A percentile compares a stretch with the other conserved stretches of the same genome.
Evolutionary conservation across 1,284 basidiomycete species (phyloP).

Genomic region (Stygiomarasmius scandens): DNA sequence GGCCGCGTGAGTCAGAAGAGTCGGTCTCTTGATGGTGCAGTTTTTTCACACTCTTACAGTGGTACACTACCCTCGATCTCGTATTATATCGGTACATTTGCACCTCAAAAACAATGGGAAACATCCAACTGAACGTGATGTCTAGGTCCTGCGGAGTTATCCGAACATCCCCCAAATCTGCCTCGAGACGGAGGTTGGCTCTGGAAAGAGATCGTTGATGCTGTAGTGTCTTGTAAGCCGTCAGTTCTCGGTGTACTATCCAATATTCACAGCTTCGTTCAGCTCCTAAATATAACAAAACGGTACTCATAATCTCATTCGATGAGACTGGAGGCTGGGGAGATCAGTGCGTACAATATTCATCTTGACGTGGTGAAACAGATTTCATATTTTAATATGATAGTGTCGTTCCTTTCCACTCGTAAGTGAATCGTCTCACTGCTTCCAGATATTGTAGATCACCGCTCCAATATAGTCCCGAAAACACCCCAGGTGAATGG

Average conservation of each 20-base stretch:
- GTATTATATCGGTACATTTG: constrained; percentile 9
- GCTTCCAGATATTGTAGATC: no score
- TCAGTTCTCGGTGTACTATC: no score
- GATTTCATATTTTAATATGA: not conserved
- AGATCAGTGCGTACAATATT: constrained; percentile 5
- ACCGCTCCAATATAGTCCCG: not conserved
- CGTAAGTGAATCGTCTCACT: not conserved
- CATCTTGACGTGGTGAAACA: not conserved
- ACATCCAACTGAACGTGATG: not conserved
- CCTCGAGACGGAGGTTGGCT: constrained; percentile 12
- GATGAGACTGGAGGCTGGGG: constrained; percentile 14
- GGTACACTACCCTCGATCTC: constrained; percentile 12
- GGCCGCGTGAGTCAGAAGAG: constrained; percentile 1
- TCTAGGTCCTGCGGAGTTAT: constrained; percentile 11
- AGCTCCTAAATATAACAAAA: constrained; percentile 12
- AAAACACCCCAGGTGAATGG: constrained; percentile 12
- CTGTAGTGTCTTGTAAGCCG: constrained; percentile 1
- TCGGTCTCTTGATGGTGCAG: no score
- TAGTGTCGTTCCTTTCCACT: constrained; percentile 11
- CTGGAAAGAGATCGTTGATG: constrained; percentile 10
- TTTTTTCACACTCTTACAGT: no score
- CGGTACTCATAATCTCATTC: constrained; percentile 9
- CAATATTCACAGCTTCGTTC: no score
- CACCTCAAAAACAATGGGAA: not conserved
- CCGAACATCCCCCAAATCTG: constrained; percentile 11